phyloP scores from a whole-genome alignment of 2,329 filamentous ascomycete species.

The Aspergillus neoniger region DNA sequence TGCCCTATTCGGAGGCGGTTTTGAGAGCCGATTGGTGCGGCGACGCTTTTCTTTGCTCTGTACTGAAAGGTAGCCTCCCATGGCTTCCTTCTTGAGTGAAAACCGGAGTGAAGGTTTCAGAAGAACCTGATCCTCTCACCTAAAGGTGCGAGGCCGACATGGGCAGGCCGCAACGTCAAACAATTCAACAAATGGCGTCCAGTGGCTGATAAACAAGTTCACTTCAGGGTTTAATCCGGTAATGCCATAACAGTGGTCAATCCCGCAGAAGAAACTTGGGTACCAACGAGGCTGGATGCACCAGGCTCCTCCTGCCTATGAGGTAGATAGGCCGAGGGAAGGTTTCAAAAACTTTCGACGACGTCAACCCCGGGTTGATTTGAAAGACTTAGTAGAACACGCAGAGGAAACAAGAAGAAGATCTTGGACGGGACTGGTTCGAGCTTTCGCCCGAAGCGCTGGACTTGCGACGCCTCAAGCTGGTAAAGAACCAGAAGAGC shows the following conservation, averaged over 20 bases:
- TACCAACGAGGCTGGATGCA: not conserved
- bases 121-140: not conserved
- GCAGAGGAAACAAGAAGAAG: not conserved
- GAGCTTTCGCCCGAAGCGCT: not conserved
- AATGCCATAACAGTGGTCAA: not conserved
- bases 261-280: not conserved
- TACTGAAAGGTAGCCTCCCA: constrained; percentile 42
- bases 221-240: not conserved
- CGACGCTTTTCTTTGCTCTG: constrained; percentile 35
- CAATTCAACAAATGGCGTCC: not conserved
- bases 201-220: not conserved
- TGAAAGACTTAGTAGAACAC: not conserved
- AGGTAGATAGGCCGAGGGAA: not conserved
- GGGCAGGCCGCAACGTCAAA: not conserved
- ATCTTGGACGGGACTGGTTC: not conserved
- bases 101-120: not conserved
- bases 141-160: not conserved
- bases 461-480: not conserved
- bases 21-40: constrained; percentile 40
- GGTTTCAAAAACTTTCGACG: not conserved
- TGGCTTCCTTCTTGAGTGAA: constrained; percentile 20
- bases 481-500: not conserved
- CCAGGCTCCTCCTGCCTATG: constrained; percentile 1
- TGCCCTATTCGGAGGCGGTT: constrained; percentile 34
- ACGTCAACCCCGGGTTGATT: not conserved